Conservation (phyloP, 163 green algal genomes). For the Prototheca cutis region DNA sequence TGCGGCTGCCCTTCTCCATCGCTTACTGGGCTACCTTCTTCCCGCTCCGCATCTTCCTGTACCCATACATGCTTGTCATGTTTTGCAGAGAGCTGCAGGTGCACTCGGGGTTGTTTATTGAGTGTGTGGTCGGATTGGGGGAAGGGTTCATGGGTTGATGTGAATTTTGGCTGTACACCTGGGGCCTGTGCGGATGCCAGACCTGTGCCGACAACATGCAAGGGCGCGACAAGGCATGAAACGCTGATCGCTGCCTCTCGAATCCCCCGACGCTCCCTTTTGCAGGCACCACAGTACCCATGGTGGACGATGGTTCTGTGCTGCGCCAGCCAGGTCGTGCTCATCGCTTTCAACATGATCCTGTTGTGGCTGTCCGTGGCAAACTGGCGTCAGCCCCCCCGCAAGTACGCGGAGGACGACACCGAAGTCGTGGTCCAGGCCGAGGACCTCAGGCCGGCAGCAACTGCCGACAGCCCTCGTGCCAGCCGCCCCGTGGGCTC, state of each 20-base stretch:
- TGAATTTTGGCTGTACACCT: too few relatives aligned
- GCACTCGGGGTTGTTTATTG: background rate
- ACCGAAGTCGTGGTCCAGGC: too few relatives aligned
- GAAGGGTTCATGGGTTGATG: too few relatives aligned
- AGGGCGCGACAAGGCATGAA: too few relatives aligned
- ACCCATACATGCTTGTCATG: slow-evolving; percentile 32
- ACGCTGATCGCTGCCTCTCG: too few relatives aligned
- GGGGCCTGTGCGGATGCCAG: too few relatives aligned
- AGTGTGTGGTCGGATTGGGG: slow-evolving; percentile 3
- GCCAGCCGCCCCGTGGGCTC: too few relatives aligned
- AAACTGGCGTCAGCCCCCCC: slow-evolving; percentile 3
- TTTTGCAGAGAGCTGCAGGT: slow-evolving; percentile 17
- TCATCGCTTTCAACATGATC: slow-evolving; percentile 24
- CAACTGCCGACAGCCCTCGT: background rate
- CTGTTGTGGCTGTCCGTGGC: slow-evolving; percentile 13
- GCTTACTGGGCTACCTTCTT: slow-evolving; percentile 42
- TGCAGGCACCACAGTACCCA: background rate
- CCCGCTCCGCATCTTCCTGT: slow-evolving; percentile 33
- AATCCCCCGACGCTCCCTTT: too few relatives aligned
- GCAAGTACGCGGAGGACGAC: background rate
- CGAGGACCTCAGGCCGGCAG: too few relatives aligned
- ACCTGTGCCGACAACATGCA: too few relatives aligned
- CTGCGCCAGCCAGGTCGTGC: slow-evolving; percentile 9
- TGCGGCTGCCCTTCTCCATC: slow-evolving; percentile 5
- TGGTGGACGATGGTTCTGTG: background rate